phyloP scores from a whole-genome alignment of 495 filamentous ascomycete genomes.

The Trichodelitschia bisporula region DNA sequence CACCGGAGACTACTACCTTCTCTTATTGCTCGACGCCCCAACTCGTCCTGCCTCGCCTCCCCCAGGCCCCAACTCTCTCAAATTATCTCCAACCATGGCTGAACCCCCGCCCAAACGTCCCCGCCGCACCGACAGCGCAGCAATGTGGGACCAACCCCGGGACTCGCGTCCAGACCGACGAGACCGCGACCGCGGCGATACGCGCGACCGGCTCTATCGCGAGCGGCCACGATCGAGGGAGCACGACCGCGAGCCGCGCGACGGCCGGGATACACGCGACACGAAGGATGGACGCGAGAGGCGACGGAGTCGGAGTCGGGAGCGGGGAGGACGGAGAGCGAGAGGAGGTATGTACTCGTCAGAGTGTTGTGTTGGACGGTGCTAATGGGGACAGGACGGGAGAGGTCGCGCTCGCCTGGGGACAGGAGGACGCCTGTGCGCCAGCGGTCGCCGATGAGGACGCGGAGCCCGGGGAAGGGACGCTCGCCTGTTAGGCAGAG shows the following conservation, averaged over 20 bases:
- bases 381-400: background rate
- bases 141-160: slow-evolving; percentile 26
- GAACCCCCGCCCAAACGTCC: slow-evolving; percentile 30
- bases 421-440: slow-evolving; percentile 1
- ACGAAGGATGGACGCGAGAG: slow-evolving; percentile 20
- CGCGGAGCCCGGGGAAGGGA: background rate
- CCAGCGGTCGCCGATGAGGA: slow-evolving; percentile 1
- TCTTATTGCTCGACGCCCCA: too few relatives aligned
- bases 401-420: background rate
- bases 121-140: slow-evolving; percentile 25
- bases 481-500: too few relatives aligned
- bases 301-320: slow-evolving; percentile 12
- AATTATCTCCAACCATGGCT: too few relatives aligned
- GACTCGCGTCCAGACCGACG: slow-evolving; percentile 3
- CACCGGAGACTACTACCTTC: too few relatives aligned
- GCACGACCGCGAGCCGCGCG: slow-evolving; percentile 2
- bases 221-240: slow-evolving; percentile 16
- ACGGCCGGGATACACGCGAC: slow-evolving; percentile 3
- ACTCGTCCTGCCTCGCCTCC: too few relatives aligned
- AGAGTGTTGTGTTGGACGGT: slow-evolving; percentile 5
- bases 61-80: too few relatives aligned
- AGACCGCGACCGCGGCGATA: slow-evolving; percentile 12
- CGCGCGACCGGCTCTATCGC: slow-evolving; percentile 2
- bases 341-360: slow-evolving; percentile 23
- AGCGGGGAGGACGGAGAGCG: slow-evolving; percentile 21